These are phyloP conservation scores for Centella asiatica DNA, from an alignment of 129 eudicot species.

Conservation along the genomic window DNA sequence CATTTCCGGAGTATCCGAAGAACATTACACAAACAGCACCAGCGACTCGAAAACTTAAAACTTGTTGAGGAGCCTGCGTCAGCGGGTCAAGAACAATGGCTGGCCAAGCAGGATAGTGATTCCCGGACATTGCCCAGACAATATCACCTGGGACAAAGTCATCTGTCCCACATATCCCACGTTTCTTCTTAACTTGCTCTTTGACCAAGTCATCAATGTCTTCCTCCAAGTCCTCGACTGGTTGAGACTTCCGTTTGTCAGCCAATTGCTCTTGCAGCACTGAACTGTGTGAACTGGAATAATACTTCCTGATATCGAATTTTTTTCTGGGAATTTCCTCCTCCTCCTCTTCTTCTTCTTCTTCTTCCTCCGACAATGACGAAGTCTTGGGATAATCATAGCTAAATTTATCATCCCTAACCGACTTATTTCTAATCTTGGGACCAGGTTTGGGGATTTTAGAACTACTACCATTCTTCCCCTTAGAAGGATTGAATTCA, in stretches of 20 bases:
- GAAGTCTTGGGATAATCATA: slow-evolving; percentile 24
- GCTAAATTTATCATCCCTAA: slow-evolving; percentile 18
- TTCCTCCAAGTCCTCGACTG: slow-evolving; percentile 22
- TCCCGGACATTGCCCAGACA: slow-evolving; percentile 82
- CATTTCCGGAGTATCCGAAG: slow-evolving; percentile 81
- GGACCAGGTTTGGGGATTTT: slow-evolving; percentile 17
- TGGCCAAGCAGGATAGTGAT: slow-evolving; percentile 85
- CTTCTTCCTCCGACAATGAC: slow-evolving; percentile 29
- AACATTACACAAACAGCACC: slow-evolving; percentile 77
- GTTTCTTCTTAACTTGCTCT: slow-evolving; percentile 19
- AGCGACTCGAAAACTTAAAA: slow-evolving; percentile 56
- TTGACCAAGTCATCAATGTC: slow-evolving; percentile 12
- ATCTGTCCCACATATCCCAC: slow-evolving; percentile 13
- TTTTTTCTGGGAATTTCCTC: slow-evolving; percentile 5
- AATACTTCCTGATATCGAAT: slow-evolving; percentile 15
- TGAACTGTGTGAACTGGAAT: slow-evolving; percentile 19
- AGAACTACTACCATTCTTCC: slow-evolving; percentile 21
- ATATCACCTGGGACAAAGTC: slow-evolving; percentile 69
- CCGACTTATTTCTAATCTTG: slow-evolving; percentile 19
- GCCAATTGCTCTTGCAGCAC: slow-evolving; percentile 17
- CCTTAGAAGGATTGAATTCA: slow-evolving; percentile 38
- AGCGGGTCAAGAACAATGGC: slow-evolving; percentile 78
- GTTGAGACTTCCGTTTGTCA: slow-evolving; percentile 10
- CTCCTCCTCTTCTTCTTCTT: slow-evolving; percentile 9
- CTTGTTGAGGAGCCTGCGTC: slow-evolving; percentile 79